Evolutionary conservation across 345 rosid species (phyloP), one percentile per base, ranked within the genome.

Genomic region (Lepidium aucheri): DNA sequence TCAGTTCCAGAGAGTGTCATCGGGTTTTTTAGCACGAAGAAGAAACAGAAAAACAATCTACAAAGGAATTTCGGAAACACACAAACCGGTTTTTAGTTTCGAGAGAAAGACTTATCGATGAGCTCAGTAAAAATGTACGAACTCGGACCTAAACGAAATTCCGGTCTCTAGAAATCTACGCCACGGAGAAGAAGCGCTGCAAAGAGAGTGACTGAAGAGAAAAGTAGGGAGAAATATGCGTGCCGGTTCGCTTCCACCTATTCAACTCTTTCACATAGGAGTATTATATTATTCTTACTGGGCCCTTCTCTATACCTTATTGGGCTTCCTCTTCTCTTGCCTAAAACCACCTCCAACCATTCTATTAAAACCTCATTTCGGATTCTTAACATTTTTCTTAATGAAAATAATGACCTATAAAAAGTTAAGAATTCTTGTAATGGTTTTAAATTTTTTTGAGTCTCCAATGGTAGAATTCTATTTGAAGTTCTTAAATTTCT

Each of bases 121-220:
- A 22, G 40, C 26, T 9, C 0, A 34, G 3, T 62, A 16, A 36
- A 44, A 46, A 12, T 3, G 30, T 11, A 1, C 11, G 56, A 26
- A 55, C 15, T 13, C 10, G 15, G 42, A 53, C 24, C 63, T 38
- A 56, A 20, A 26, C 4, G 30, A 26, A 26, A 40, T 55, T 55
- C 32, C 53, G 30, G 30, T 45, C 65, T 72, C 30, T 65, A 24
- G 7, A 46, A 46, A 32, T 8, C 69, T 56, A 64, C 65, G 76
- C 65, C 59, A 46, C 24, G 24, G 47, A 45, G 56, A 46, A 34
- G 49, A 52, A 45, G 35, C 67, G 60, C 6, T 18, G 68, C 10
- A 16, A 26, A 35, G 44, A 49, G 35, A 45, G 45, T 28, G 45
- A 65, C 45, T 26, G 49, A 22, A 4, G 16, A 30, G 26, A 30